These are phyloP conservation scores for Pisolithus albus DNA, from an alignment of 768 basidiomycete species.

Conservation along the genomic window DNA sequence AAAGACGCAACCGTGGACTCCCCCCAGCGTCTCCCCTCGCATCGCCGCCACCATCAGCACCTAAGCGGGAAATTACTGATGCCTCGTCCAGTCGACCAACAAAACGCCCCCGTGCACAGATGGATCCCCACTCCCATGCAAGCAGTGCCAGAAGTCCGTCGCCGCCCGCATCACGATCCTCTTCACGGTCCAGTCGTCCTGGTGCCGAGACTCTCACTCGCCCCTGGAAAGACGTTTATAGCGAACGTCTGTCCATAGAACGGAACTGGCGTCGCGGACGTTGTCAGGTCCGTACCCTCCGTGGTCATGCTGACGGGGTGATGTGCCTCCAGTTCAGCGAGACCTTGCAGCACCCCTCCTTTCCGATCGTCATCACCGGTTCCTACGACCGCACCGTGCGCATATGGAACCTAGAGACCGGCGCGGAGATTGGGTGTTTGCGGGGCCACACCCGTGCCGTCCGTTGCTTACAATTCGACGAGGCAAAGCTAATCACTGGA, in stretches of 20 bases:
- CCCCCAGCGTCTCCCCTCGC: constrained; percentile 35
- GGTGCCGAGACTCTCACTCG: constrained; percentile 47
- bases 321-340: constrained; percentile 97
- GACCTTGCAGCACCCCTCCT: constrained; percentile 70
- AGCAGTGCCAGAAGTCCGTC: background rate
- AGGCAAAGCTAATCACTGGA: constrained; percentile 89
- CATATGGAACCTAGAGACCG: constrained; percentile 96
- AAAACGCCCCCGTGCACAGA: constrained; percentile 43
- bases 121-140: constrained; percentile 1
- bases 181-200: constrained; percentile 6
- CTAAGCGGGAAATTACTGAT: constrained; percentile 33
- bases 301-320: constrained; percentile 92
- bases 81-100: constrained; percentile 28
- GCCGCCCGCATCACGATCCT: constrained; percentile 12
- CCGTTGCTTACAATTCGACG: constrained; percentile 90
- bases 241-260: constrained; percentile 92
- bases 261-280: constrained; percentile 96
- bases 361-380: constrained; percentile 94
- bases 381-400: constrained; percentile 93
- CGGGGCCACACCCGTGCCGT: constrained; percentile 91
- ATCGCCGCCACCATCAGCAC: constrained; percentile 19
- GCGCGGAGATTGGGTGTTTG: constrained; percentile 73
- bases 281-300: constrained; percentile 75
- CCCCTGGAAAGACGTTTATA: constrained; percentile 98
- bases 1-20: constrained; percentile 44